Percentiles rank a stretch among this genome's conserved stretches.
Evolutionary conservation across 202 grass and related monocot genomes (phyloP).

Genomic region (Digitaria exilis): DNA sequence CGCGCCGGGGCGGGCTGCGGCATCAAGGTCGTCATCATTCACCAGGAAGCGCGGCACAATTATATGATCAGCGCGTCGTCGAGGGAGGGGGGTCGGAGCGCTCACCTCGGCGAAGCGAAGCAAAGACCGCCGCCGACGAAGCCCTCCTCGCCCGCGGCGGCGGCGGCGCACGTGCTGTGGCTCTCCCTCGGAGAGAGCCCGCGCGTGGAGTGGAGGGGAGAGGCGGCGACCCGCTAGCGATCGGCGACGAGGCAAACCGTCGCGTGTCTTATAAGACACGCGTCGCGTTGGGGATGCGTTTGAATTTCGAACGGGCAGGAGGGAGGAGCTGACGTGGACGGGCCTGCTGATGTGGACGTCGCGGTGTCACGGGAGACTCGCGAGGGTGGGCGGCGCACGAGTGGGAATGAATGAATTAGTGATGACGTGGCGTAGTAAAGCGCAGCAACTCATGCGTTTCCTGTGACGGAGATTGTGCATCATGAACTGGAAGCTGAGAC

Average conservation of each 20-base stretch:
- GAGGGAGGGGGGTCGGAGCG: neutral
- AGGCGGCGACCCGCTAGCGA: too few species aligned
- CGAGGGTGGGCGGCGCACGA: slow-evolving; percentile 9
- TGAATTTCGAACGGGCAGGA: slow-evolving; percentile 12
- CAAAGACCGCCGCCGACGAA: neutral
- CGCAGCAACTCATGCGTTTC: slow-evolving; percentile 26
- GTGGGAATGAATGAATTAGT: neutral
- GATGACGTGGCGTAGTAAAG: neutral
- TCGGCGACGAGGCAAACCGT: neutral
- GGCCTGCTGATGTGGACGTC: slow-evolving; percentile 24
- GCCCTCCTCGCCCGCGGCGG: neutral
- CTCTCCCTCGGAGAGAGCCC: too few species aligned
- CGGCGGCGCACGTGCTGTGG: too few species aligned
- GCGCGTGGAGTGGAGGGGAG: too few species aligned
- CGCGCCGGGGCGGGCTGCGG: neutral
- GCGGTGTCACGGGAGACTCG: slow-evolving; percentile 34
- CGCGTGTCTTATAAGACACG: slow-evolving; percentile 11
- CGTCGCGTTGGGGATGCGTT: neutral
- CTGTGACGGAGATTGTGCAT: neutral
- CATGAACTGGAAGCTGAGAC: too few species aligned
- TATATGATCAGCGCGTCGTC: too few species aligned
- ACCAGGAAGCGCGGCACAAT: too few species aligned
- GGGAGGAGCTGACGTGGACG: slow-evolving; percentile 28
- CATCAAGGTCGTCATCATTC: too few species aligned
- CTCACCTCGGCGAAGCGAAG: neutral